Conservation (phyloP, 139 green algal species). For the Medakamo hakoo region DNA sequence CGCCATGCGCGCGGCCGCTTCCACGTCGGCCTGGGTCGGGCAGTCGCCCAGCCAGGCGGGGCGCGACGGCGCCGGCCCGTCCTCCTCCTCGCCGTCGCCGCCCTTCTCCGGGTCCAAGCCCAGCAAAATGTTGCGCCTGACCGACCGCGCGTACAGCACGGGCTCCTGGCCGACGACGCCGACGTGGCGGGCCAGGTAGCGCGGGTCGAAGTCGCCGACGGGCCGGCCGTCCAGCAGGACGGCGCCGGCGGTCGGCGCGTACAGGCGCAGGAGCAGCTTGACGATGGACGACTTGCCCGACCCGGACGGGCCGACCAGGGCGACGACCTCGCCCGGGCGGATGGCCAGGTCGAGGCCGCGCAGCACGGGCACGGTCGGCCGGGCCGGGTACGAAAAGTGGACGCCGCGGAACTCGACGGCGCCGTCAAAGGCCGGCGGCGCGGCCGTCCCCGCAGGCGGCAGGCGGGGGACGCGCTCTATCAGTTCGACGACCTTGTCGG, state of each 20-base stretch:
- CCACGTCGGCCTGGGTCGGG: conserved; percentile 14
- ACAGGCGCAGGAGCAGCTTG: conserved; percentile 84
- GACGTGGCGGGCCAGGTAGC: conserved; percentile 40
- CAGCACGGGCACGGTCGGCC: conserved; percentile 39
- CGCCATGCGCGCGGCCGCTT: conserved; percentile 25
- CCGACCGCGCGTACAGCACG: conserved; percentile 57
- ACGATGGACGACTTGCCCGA: conserved; percentile 77
- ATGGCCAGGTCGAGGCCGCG: conserved; percentile 32
- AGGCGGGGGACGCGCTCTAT: conserved; percentile 29
- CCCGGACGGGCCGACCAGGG: conserved; percentile 69
- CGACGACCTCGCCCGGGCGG: conserved; percentile 52
- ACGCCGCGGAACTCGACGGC: conserved; percentile 51
- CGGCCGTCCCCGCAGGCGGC: conserved; percentile 8
- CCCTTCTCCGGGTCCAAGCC: too few relatives aligned
- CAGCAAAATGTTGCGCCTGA: conserved; percentile 18
- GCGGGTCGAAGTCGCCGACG: conserved; percentile 32
- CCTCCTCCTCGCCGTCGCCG: conserved; percentile 19
- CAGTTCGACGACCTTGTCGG: conserved; percentile 63
- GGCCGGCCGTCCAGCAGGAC: conserved; percentile 65
- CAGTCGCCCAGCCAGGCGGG: too few relatives aligned
- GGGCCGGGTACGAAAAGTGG: conserved; percentile 63
- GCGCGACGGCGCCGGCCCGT: conserved; percentile 18
- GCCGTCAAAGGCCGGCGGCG: conserved; percentile 16
- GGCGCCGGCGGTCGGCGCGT: conserved; percentile 40
- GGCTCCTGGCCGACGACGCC: conserved; percentile 68